phyloP scores from a whole-genome alignment of 148 eudicot genomes.

The Salicornia ramosissima region DNA sequence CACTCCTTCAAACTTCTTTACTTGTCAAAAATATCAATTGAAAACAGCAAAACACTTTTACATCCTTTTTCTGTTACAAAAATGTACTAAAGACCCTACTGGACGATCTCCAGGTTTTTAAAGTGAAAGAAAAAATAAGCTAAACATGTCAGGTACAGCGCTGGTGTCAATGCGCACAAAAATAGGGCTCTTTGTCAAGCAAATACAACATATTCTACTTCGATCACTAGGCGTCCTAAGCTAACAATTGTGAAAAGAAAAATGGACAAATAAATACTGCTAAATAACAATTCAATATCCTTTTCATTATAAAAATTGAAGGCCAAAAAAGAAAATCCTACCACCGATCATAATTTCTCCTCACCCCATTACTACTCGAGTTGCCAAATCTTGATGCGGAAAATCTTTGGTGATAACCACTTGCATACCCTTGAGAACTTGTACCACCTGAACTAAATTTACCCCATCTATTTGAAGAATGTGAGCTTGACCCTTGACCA shows the following conservation, averaged over 20 bases:
- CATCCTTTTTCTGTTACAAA: no score
- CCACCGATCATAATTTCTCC: slow-evolving; percentile 48
- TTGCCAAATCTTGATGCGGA: slow-evolving; percentile 52
- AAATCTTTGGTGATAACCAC: slow-evolving; percentile 31
- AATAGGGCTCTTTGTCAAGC: slow-evolving; percentile 4
- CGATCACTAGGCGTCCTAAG: background rate
- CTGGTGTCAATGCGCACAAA: no score
- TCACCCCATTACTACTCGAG: slow-evolving; percentile 31
- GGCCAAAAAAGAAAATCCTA: slow-evolving; percentile 14
- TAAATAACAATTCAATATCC: slow-evolving; percentile 7
- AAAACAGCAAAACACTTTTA: no score
- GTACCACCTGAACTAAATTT: slow-evolving; percentile 30
- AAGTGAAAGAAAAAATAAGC: no score
- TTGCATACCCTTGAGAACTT: slow-evolving; percentile 36
- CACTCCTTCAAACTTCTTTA: no score
- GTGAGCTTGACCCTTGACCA: slow-evolving; percentile 38
- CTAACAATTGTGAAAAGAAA: slow-evolving; percentile 3
- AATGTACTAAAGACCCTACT: no score
- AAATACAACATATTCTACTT: background rate
- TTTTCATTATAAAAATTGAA: background rate
- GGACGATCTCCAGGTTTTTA: no score
- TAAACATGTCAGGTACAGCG: no score
- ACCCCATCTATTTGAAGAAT: slow-evolving; percentile 29
- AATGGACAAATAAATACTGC: background rate
- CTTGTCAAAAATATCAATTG: no score